Evolutionary conservation across 2,329 filamentous ascomycete genomes (phyloP).

Genomic region (Mariannaea elegans): DNA sequence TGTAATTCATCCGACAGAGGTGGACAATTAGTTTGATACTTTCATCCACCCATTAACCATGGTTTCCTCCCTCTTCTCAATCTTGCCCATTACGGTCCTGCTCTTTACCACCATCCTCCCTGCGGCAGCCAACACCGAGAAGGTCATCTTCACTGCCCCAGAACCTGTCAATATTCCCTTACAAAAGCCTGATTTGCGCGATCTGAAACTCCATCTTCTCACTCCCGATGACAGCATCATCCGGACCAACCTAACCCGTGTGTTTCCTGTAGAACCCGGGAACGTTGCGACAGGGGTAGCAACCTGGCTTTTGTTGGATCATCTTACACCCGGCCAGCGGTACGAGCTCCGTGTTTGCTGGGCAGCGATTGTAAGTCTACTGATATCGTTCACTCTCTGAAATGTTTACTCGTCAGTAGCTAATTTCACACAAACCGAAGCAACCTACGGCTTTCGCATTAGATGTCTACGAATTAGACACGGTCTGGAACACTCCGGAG

Average conservation of each 20-base stretch:
- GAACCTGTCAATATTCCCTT: conserved; percentile 61
- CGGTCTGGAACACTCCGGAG: conserved; percentile 68
- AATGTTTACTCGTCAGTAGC: neutral
- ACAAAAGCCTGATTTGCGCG: conserved; percentile 50
- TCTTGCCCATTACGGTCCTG: conserved; percentile 19
- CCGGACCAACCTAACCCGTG: conserved; percentile 71
- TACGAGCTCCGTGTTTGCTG: conserved; percentile 96
- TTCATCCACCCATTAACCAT: conserved; percentile 16
- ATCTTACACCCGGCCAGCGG: conserved; percentile 73
- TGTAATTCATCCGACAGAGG: neutral
- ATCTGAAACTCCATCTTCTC: conserved; percentile 72
- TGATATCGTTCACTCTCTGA: neutral
- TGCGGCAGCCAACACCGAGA: conserved; percentile 81
- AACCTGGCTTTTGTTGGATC: conserved; percentile 82
- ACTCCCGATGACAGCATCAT: conserved; percentile 65
- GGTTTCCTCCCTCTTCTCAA: neutral
- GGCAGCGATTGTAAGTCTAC: conserved; percentile 81
- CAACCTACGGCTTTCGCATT: conserved; percentile 86
- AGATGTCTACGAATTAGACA: conserved; percentile 67
- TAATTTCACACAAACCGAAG: conserved; percentile 55
- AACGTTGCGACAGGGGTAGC: conserved; percentile 63
- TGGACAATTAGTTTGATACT: neutral
- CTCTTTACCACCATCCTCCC: conserved; percentile 24
- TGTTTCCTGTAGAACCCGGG: conserved; percentile 66
- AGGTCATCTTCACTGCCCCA: conserved; percentile 86